A percentile compares a stretch with the other conserved stretches of the same genome.
phyloP scores from a whole-genome alignment of 2,329 filamentous ascomycete species.

The Xylaria sp. region DNA sequence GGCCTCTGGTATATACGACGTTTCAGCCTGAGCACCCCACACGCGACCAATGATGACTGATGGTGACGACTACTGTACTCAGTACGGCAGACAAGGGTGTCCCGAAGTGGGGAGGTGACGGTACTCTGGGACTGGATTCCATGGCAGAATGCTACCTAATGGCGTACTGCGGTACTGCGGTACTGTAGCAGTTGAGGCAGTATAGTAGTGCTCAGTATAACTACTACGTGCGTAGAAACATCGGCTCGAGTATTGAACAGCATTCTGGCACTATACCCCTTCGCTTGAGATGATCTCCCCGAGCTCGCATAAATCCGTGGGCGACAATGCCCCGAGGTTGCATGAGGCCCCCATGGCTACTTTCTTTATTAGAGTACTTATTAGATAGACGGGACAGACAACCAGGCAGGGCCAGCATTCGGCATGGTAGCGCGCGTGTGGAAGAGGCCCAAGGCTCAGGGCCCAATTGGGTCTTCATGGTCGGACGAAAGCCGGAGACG shows the following conservation, averaged over 20 bases:
- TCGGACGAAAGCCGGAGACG: conserved; percentile 7
- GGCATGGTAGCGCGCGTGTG: background rate
- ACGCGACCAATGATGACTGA: conserved; percentile 9
- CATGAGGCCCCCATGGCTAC: background rate
- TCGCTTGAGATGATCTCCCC: conserved; percentile 1
- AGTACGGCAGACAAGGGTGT: conserved; percentile 11
- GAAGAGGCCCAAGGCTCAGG: background rate
- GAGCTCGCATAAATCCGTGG: conserved; percentile 13
- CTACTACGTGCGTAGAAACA: background rate
- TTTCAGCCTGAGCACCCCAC: conserved; percentile 32
- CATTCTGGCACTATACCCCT: conserved; percentile 7
- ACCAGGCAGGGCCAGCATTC: conserved; percentile 11
- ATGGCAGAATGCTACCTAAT: background rate
- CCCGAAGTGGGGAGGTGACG: conserved; percentile 1
- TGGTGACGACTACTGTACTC: background rate
- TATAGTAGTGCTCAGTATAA: background rate
- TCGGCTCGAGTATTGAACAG: background rate
- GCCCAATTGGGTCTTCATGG: conserved; percentile 25
- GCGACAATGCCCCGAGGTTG: background rate
- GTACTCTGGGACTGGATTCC: conserved; percentile 12
- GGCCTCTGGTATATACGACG: conserved; percentile 18
- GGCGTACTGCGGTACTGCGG: no score
- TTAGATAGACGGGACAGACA: conserved; percentile 1
- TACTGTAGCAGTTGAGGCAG: background rate
- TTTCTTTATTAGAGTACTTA: background rate